Percentiles rank a stretch among this genome's conserved stretches.
These are phyloP conservation scores for Pilatotrama ljubarskyi DNA, from an alignment of 768 basidiomycete species.

Conservation along the genomic window DNA sequence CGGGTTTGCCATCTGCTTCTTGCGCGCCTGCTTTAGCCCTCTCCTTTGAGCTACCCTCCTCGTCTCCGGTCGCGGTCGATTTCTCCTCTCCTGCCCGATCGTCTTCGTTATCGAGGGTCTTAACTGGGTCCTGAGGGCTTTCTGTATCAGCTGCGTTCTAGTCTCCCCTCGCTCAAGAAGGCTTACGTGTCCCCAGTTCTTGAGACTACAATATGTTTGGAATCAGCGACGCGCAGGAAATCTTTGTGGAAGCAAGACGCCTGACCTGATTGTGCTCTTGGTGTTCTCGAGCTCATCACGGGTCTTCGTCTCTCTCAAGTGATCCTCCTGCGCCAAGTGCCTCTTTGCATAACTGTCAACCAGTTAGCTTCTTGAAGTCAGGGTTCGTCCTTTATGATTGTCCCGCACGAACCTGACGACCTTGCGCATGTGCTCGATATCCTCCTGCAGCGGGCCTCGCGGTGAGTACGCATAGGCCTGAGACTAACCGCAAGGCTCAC, in stretches of 20 bases:
- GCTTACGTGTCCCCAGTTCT: constrained; percentile 38
- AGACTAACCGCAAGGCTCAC: constrained; percentile 12
- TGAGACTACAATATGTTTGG: constrained; percentile 24
- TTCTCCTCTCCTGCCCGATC: constrained; percentile 1
- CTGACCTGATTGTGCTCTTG: constrained; percentile 37
- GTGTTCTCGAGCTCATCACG: constrained; percentile 31
- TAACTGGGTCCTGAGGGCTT: constrained; percentile 30
- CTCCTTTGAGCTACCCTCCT: constrained; percentile 6
- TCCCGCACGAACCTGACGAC: constrained; percentile 30
- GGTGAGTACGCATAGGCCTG: background rate
- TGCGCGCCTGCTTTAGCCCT: background rate
- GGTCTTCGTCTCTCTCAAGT: constrained; percentile 34
- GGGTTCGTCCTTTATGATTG: background rate
- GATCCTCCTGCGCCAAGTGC: constrained; percentile 35
- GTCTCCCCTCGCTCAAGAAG: no score
- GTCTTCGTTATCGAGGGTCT: constrained; percentile 21
- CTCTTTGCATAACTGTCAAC: constrained; percentile 31
- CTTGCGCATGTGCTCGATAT: constrained; percentile 36
- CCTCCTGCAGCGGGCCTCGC: constrained; percentile 21
- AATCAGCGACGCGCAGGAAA: background rate
- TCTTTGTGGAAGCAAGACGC: background rate
- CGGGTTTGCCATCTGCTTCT: background rate
- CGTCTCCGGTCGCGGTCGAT: background rate
- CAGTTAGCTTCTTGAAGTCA: background rate
- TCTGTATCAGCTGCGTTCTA: background rate